Percentiles rank a stretch among this genome's conserved stretches.
These are phyloP conservation scores for Babesia ovis DNA, from an alignment of 169 alveolate species.

Conservation along the genomic window DNA sequence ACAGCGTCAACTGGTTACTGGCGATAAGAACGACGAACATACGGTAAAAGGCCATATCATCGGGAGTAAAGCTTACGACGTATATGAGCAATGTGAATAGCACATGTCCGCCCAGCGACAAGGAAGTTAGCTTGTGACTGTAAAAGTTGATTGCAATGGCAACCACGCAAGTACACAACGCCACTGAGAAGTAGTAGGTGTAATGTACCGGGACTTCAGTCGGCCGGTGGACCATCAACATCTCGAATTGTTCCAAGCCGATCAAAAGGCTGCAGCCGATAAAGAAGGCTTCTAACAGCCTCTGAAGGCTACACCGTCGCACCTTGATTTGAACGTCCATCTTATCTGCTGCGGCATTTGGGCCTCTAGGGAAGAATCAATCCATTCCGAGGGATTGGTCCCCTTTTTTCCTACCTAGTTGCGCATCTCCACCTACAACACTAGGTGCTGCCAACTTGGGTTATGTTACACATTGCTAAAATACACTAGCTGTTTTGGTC, in stretches of 20 bases:
- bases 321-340: not conserved
- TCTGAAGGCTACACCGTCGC: not conserved
- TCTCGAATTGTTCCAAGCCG: not conserved
- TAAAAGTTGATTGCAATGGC: too few species aligned
- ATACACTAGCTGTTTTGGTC: too few species aligned
- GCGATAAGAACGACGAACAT: not conserved
- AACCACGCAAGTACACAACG: too few species aligned
- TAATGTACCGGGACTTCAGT: not conserved
- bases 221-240: not conserved
- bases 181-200: not conserved
- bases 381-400: too few species aligned
- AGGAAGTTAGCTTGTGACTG: too few species aligned
- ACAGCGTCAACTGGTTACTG: not conserved
- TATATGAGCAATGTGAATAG: not conserved
- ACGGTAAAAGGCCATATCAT: not conserved
- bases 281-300: slow-evolving; percentile 15
- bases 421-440: too few species aligned
- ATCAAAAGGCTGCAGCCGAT: slow-evolving; percentile 2
- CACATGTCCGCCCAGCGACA: slow-evolving; percentile 2
- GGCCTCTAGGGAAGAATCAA: too few species aligned
- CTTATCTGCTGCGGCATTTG: too few species aligned
- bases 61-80: not conserved
- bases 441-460: too few species aligned
- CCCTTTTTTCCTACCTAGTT: too few species aligned
- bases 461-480: too few species aligned